Conservation (phyloP, 106 monocot genomes). For the Alisma plantagoaquatica region DNA sequence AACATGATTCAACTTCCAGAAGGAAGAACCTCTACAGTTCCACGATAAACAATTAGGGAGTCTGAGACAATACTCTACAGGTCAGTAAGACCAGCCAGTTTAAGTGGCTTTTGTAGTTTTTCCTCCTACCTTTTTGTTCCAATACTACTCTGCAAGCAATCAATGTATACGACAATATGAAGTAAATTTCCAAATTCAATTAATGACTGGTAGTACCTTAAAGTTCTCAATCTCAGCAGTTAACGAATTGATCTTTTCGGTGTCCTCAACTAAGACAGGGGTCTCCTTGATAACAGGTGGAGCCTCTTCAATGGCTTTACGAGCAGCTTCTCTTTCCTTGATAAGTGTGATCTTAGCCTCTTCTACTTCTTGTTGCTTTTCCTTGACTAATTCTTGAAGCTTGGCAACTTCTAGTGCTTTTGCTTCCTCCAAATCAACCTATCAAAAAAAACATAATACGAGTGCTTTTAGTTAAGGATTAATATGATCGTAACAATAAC, state of each 20-base stretch:
- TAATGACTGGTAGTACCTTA: slow-evolving; percentile 77
- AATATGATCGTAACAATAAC: too few species aligned
- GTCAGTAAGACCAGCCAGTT: too few species aligned
- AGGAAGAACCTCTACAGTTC: too few species aligned
- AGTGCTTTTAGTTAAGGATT: too few species aligned
- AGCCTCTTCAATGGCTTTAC: slow-evolving; percentile 69
- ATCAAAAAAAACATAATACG: too few species aligned
- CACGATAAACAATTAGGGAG: too few species aligned
- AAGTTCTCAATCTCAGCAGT: slow-evolving; percentile 72
- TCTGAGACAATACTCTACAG: too few species aligned
- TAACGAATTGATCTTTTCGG: slow-evolving; percentile 58
- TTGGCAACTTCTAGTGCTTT: slow-evolving; percentile 68
- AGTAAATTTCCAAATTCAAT: too few species aligned
- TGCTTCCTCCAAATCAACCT: slow-evolving; percentile 72
- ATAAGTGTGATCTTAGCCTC: slow-evolving; percentile 48
- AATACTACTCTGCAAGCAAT: not conserved
- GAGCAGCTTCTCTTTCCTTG: slow-evolving; percentile 71
- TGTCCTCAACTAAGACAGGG: slow-evolving; percentile 72
- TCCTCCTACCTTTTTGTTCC: too few species aligned
- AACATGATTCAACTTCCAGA: too few species aligned
- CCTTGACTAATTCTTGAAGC: slow-evolving; percentile 61
- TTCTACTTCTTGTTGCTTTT: slow-evolving; percentile 62
- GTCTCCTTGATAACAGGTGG: slow-evolving; percentile 85
- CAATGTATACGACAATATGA: not conserved
- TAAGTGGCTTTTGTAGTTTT: too few species aligned